phyloP scores from a whole-genome alignment of 371 early-diverging fungal genomes.

The Mucor ambiguus region DNA sequence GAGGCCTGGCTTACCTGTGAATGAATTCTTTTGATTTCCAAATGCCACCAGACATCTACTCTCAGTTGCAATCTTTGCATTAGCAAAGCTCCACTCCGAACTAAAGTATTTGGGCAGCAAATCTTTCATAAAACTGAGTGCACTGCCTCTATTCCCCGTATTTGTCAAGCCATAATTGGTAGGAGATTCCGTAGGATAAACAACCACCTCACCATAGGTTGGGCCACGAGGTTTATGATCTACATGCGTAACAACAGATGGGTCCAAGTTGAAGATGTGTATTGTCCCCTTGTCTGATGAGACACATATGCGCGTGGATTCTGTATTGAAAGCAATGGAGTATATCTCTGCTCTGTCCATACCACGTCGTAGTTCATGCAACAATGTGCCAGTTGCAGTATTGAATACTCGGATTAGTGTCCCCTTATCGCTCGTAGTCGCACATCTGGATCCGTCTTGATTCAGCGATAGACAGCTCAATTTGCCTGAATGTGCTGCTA shows the following conservation, averaged over 20 bases:
- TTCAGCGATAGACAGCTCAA: conserved; percentile 80
- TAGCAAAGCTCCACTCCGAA: conserved; percentile 93
- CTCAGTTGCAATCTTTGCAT: conserved; percentile 80
- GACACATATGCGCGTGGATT: conserved; percentile 79
- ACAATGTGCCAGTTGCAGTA: conserved; percentile 70
- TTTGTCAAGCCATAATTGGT: conserved; percentile 42
- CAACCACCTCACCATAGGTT: conserved; percentile 59
- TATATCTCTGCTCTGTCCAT: conserved; percentile 90
- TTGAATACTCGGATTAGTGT: conserved; percentile 92
- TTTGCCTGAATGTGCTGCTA: conserved; percentile 83
- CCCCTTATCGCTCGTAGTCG: conserved; percentile 87
- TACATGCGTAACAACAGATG: conserved; percentile 41
- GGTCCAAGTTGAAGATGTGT: conserved; percentile 90
- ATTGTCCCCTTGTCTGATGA: conserved; percentile 94
- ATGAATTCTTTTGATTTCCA: conserved; percentile 70
- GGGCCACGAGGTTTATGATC: conserved; percentile 54
- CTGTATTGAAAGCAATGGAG: conserved; percentile 83
- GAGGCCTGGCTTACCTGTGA: conserved; percentile 57
- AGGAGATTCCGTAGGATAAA: conserved; percentile 28
- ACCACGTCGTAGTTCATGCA: conserved; percentile 89
- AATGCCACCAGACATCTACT: conserved; percentile 83
- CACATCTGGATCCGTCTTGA: conserved; percentile 75
- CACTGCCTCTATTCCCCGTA: conserved; percentile 49
- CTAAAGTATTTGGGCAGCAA: conserved; percentile 92
- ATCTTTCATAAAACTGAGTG: conserved; percentile 89